Evolutionary conservation across 495 filamentous ascomycete genomes (phyloP), one percentile per base, ranked within the genome.

Genomic region (Acidiella bohemica): DNA sequence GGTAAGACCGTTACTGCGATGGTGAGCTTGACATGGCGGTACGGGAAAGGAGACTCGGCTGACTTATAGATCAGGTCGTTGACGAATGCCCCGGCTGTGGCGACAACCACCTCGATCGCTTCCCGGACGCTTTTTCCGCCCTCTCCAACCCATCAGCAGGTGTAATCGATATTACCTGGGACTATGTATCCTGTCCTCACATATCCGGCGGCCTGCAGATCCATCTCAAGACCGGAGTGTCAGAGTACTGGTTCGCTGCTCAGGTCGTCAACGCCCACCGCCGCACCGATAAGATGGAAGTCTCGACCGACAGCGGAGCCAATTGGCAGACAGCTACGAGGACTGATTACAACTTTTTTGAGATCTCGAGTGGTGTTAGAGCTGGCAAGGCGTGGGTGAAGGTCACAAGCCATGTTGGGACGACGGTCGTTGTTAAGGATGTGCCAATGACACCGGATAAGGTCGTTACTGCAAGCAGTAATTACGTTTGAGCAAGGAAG

Each of bases 1-100:
- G 72, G 72, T 9, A 75, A 72, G 47, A 58, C 59, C n/a, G 65
- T 76, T 50, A 76, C 64, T 24, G 73, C 67, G n/a, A 76, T 78
- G 72, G 72, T 75, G 58, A 54, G 61, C n/a, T n/a, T n/a, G n/a
- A n/a, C n/a, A n/a, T n/a, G n/a, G n/a, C n/a, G n/a, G n/a, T n/a
- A n/a, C n/a, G n/a, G n/a, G n/a, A n/a, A n/a, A n/a, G n/a, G n/a
- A n/a, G n/a, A n/a, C n/a, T n/a, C n/a, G n/a, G n/a, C n/a, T n/a
- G n/a, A n/a, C n/a, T n/a, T n/a, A n/a, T n/a, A n/a, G 2, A 17
- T 26, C 32, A 75, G 70, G 62, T 78, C 51, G 72, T 75, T 20
- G 73, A 78, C 53, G 44, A 75, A 58, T 78, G 73, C 52, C 72
- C 73, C 32, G 64, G 61, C 38, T 78, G 73, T 44, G 62, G 59